A percentile compares a stretch with the other conserved stretches of the same genome.
phyloP scores from a whole-genome alignment of 352 stramenopile species.

The Phytophthora tubulina region DNA sequence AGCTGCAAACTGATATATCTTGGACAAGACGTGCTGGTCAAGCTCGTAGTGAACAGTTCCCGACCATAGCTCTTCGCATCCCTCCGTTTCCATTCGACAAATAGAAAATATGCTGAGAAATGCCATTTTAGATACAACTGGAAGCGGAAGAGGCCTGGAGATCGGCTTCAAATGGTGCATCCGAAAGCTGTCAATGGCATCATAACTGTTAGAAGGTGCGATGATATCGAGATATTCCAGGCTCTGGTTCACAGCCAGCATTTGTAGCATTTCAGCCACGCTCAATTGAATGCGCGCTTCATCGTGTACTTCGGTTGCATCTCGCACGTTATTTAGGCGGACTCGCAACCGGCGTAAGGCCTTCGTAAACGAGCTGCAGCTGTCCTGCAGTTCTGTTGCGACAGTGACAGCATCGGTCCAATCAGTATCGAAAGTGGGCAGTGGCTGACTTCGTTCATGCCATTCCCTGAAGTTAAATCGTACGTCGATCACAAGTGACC shows the following conservation, averaged over 20 bases:
- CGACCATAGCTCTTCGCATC: background rate
- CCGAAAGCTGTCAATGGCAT: background rate
- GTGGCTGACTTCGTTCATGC: background rate
- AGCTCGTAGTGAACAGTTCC: background rate
- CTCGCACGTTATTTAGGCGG: background rate
- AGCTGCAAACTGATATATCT: constrained; percentile 7
- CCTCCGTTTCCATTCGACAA: no score
- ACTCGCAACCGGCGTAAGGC: constrained; percentile 6
- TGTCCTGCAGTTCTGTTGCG: constrained; percentile 1
- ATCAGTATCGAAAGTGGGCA: background rate
- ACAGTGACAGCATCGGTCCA: constrained; percentile 1
- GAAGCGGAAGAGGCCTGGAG: background rate
- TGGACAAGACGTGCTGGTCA: background rate
- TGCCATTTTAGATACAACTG: constrained; percentile 3
- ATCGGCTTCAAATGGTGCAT: constrained; percentile 2
- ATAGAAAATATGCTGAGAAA: constrained; percentile 18
- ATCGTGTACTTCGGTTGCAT: background rate
- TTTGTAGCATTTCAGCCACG: constrained; percentile 1
- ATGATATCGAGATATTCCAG: constrained; percentile 25
- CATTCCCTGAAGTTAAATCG: constrained; percentile 1
- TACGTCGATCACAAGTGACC: constrained; percentile 2
- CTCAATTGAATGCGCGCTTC: background rate
- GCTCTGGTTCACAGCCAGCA: constrained; percentile 11
- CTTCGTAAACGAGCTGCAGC: background rate
- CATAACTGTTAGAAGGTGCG: background rate